phyloP scores from a whole-genome alignment of 2,329 filamentous ascomycete genomes.

The Epichloe hybrida region DNA sequence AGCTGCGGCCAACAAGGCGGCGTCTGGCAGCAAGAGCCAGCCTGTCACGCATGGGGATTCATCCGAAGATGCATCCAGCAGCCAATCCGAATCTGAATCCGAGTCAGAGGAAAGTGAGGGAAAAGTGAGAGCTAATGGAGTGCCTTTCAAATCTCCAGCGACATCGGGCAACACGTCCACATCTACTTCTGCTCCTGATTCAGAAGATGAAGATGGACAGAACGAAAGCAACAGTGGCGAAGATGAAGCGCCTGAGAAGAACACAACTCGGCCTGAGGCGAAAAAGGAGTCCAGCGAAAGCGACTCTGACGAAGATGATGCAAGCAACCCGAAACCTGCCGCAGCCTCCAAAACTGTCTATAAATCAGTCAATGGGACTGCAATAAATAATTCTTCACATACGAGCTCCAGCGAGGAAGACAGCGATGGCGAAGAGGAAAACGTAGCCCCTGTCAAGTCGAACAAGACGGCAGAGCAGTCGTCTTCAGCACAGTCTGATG shows the following conservation, averaged over 20 bases:
- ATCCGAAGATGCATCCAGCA: slow-evolving; percentile 17
- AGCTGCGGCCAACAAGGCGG: slow-evolving; percentile 12
- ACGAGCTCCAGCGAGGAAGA: slow-evolving; percentile 13
- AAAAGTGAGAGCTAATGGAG: slow-evolving; percentile 5
- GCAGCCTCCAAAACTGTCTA: slow-evolving; percentile 8
- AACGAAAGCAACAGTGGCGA: slow-evolving; percentile 5
- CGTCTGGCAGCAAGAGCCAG: slow-evolving; percentile 5
- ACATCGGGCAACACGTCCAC: slow-evolving; percentile 6
- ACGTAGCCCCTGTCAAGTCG: neutral
- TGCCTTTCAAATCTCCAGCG: neutral
- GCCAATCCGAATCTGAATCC: slow-evolving; percentile 11
- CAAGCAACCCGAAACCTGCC: slow-evolving; percentile 5
- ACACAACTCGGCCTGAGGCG: neutral
- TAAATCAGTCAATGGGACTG: slow-evolving; percentile 9
- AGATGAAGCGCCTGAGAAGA: slow-evolving; percentile 10
- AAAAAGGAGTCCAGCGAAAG: slow-evolving; percentile 10
- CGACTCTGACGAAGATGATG: slow-evolving; percentile 6
- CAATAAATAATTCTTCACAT: slow-evolving; percentile 5
- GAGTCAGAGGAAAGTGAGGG: slow-evolving; percentile 10
- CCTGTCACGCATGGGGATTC: slow-evolving; percentile 7
- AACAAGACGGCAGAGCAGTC: neutral
- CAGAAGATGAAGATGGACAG: slow-evolving; percentile 4
- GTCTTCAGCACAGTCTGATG: slow-evolving; percentile 3
- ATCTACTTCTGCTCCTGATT: slow-evolving; percentile 14
- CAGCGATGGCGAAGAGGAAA: slow-evolving; percentile 11